A percentile compares a stretch with the other conserved stretches of the same genome.
phyloP scores from a whole-genome alignment of 2,329 filamentous ascomycete genomes.

The Leptographium flavum region DNA sequence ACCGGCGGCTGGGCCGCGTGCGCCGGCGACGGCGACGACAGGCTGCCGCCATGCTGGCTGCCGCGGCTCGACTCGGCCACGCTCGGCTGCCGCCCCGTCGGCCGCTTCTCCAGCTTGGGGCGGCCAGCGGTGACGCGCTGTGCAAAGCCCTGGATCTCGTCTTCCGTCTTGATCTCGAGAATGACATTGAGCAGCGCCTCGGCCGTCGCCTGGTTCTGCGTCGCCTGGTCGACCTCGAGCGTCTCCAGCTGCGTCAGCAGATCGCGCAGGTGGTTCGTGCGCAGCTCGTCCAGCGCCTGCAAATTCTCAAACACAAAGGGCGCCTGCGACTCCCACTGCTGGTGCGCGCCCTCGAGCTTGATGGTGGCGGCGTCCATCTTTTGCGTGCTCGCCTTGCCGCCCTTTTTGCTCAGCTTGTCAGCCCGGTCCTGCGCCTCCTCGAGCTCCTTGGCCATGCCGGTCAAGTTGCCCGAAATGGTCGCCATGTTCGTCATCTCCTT shows the following conservation, averaged over 20 bases:
- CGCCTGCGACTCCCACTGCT: conserved; percentile 87
- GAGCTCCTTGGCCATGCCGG: conserved; percentile 68
- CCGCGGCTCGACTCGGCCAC: conserved; percentile 14
- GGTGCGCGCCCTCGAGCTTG: conserved; percentile 61
- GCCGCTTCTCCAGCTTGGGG: conserved; percentile 27
- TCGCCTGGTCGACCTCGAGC: conserved; percentile 76
- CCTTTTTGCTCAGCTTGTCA: conserved; percentile 74
- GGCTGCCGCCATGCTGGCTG: neutral
- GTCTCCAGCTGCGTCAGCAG: conserved; percentile 86
- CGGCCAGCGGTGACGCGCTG: conserved; percentile 28
- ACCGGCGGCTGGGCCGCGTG: neutral
- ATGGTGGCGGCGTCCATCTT: conserved; percentile 64
- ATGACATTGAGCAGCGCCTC: conserved; percentile 71
- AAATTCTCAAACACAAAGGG: conserved; percentile 90
- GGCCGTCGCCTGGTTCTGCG: conserved; percentile 57
- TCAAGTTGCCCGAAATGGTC: conserved; percentile 68
- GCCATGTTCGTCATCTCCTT: conserved; percentile 72
- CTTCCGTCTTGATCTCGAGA: conserved; percentile 72
- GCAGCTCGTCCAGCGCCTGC: conserved; percentile 77
- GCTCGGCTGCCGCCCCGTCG: conserved; percentile 28
- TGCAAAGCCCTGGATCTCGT: conserved; percentile 68
- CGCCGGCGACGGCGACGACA: neutral
- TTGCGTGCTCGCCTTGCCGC: conserved; percentile 56
- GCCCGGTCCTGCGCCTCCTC: conserved; percentile 71
- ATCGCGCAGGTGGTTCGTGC: conserved; percentile 81